Base-by-base conservation (phyloP, 192 early-diverging fungal species). In the Podila epicladia region DNA sequence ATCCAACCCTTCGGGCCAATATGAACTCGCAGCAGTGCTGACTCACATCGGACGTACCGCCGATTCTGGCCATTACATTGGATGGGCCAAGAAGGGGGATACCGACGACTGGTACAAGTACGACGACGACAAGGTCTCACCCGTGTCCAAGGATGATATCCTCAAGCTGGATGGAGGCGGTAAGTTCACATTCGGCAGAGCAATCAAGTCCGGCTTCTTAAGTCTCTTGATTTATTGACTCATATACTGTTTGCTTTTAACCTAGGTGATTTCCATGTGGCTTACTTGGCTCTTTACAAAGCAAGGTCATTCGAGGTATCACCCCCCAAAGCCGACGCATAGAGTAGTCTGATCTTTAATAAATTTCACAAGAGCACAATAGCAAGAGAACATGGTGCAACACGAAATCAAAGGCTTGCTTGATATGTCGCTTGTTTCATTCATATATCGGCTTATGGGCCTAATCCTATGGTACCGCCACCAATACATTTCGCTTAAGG, bases 41-140 rank as follows among this genome's bases (percentile, higher is more conserved):
- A 99, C 98, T 15, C 98, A 99, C 77, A 89, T 94, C 53, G 98
- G 98, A n/a, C 91, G 97, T 19, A 91, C 93, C 7, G 93, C 95
- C 38, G 96, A 98, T 75, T 97, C 95, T 37, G 85, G 86, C 64
- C 94, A 94, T 82, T 98, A 98, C 61, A 98, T 99, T 75, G 97
- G 90, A 20, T 99, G 98, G 98, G 93, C 93, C 5, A 93, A 93
- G 71, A 93, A 93, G 71, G 89, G 85, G 3, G 91, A 89, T 58
- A 86, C 67, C 82, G 83, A 92, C 75, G 64, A 87, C 61, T 95
- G 93, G 93, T 86, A 91, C 86, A 96, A 97, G 74, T 98, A 94
- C 82, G 95, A 99, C 73, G 98, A 99, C 77, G 97, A 99, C 58
- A 91, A 95, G 35, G 98, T 99, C 15, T 93, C 94, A 6, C 86